Evolutionary conservation across 2,329 filamentous ascomycete species (phyloP).

Genomic region (Fusarium sulawesiense): DNA sequence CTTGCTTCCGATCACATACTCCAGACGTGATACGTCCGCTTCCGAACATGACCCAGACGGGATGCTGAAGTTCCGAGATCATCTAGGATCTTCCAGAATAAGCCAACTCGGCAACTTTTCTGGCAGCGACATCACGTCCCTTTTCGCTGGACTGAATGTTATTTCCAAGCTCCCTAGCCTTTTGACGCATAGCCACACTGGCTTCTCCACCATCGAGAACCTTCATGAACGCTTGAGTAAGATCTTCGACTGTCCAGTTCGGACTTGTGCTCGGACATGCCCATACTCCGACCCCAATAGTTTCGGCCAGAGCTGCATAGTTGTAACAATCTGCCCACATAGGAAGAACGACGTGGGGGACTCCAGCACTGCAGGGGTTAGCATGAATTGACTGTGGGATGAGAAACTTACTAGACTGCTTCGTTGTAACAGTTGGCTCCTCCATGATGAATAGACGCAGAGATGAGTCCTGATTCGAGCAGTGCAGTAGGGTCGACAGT

Average conservation of each 20-base stretch:
- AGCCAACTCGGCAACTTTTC: constrained; percentile 7
- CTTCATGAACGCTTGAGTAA: constrained; percentile 44
- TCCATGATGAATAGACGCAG: constrained; percentile 36
- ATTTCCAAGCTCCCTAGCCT: background rate
- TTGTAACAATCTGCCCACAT: constrained; percentile 60
- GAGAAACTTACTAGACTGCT: constrained; percentile 25
- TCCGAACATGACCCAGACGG: too few species aligned
- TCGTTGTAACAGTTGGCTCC: constrained; percentile 39
- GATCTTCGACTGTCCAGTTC: constrained; percentile 40
- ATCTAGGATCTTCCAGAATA: background rate
- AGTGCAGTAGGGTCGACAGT: constrained; percentile 48
- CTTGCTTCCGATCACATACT: background rate
- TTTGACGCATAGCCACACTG: background rate
- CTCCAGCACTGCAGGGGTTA: constrained; percentile 48
- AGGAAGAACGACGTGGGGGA: constrained; percentile 60
- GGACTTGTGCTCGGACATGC: constrained; percentile 52
- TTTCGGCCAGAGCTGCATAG: constrained; percentile 57
- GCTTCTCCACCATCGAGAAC: background rate
- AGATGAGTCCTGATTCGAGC: constrained; percentile 47
- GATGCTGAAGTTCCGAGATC: background rate
- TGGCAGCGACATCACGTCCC: constrained; percentile 5
- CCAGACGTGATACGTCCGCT: background rate
- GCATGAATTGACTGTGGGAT: accelerated
- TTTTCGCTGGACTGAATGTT: background rate
- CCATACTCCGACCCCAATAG: constrained; percentile 56